These are phyloP conservation scores for Cordyceps fumosorosea DNA, from an alignment of 2,329 filamentous ascomycete species.

Conservation along the genomic window DNA sequence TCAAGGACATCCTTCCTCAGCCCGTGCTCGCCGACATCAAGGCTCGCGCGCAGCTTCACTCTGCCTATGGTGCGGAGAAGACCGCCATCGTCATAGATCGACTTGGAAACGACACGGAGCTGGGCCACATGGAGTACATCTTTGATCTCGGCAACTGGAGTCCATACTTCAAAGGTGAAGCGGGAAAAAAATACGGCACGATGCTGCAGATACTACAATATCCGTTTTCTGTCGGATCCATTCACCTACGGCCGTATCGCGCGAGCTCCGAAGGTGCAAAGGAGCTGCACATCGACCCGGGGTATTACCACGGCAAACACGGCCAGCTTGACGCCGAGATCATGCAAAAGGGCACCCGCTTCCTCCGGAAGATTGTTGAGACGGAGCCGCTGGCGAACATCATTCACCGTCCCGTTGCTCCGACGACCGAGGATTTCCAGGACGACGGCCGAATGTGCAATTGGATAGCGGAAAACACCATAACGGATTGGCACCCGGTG, in stretches of 20 bases:
- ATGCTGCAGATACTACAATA: slow-evolving; percentile 46
- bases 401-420: slow-evolving; percentile 26
- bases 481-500: slow-evolving; percentile 34
- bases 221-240: slow-evolving; percentile 41
- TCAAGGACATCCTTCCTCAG: slow-evolving; percentile 26
- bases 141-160: slow-evolving; percentile 44
- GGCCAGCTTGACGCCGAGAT: slow-evolving; percentile 37
- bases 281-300: slow-evolving; percentile 30
- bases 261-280: slow-evolving; percentile 21
- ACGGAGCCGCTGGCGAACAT: slow-evolving; percentile 31
- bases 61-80: slow-evolving; percentile 19
- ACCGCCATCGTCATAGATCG: slow-evolving; percentile 26
- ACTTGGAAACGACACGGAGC: slow-evolving; percentile 23
- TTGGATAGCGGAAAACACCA: slow-evolving; percentile 25
- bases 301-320: slow-evolving; percentile 32
- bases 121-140: slow-evolving; percentile 43
- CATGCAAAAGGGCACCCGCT: slow-evolving; percentile 34
- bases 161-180: slow-evolving; percentile 26
- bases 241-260: slow-evolving; percentile 33
- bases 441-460: slow-evolving; percentile 17
- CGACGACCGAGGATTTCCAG: slow-evolving; percentile 16
- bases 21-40: slow-evolving; percentile 19
- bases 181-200: slow-evolving; percentile 39
- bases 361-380: slow-evolving; percentile 32
- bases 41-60: slow-evolving; percentile 18